Conservation (phyloP, 257 asterid species). For the Salvia hispanica region DNA sequence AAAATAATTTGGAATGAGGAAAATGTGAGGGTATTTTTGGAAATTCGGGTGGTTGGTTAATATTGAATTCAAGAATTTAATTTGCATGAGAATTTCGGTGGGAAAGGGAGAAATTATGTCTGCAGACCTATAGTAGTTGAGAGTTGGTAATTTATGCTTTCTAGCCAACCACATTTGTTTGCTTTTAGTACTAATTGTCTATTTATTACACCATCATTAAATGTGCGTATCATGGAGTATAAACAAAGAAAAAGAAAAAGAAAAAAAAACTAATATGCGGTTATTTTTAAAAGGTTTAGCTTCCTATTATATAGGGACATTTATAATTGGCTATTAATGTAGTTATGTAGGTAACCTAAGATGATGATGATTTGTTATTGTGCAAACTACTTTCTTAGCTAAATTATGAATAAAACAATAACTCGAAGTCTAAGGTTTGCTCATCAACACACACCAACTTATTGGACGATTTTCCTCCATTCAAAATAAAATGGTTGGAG, state of each 20-base stretch:
- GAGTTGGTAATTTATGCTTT: slow-evolving; percentile 63
- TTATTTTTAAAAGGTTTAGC: too few species aligned
- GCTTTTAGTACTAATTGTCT: slow-evolving; percentile 26
- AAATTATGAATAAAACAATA: not conserved
- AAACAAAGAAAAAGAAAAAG: too few species aligned
- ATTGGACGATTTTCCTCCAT: not conserved
- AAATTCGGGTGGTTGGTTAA: not conserved
- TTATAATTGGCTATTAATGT: slow-evolving; percentile 19
- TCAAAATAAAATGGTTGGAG: not conserved
- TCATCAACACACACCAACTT: slow-evolving; percentile 18
- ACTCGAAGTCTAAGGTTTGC: not conserved
- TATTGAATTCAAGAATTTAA: slow-evolving; percentile 42
- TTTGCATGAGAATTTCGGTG: slow-evolving; percentile 59
- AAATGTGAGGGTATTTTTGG: slow-evolving; percentile 21
- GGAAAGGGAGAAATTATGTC: slow-evolving; percentile 32
- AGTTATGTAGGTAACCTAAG: slow-evolving; percentile 40
- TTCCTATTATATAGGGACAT: not conserved
- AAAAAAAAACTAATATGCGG: too few species aligned
- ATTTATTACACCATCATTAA: not conserved
- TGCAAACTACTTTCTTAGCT: not conserved
- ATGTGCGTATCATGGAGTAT: too few species aligned
- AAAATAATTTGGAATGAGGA: not conserved
- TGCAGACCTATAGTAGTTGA: slow-evolving; percentile 61
- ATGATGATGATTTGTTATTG: slow-evolving; percentile 26
- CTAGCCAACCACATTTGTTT: slow-evolving; percentile 55